phyloP scores from a whole-genome alignment of 805 yeast species.

The Deakozyma indianensis region DNA sequence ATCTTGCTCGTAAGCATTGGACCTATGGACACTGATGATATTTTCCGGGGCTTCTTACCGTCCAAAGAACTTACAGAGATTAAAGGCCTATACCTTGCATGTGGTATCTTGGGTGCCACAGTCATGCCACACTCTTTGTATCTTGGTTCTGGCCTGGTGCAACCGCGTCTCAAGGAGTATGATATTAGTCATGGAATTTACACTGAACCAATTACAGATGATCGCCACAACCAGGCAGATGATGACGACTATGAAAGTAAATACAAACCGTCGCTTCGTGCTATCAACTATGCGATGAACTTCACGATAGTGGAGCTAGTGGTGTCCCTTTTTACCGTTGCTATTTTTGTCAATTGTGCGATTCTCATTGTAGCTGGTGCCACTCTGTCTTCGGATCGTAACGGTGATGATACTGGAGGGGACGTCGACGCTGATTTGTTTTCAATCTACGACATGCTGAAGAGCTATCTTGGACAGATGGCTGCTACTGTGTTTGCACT shows the following conservation, averaged over 20 bases:
- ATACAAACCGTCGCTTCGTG: slow-evolving; percentile 64
- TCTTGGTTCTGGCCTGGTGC: slow-evolving; percentile 77
- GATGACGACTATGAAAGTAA: slow-evolving; percentile 7
- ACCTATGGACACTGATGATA: slow-evolving; percentile 36
- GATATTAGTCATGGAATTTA: slow-evolving; percentile 45
- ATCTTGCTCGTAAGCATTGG: slow-evolving; percentile 38
- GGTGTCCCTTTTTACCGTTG: slow-evolving; percentile 70
- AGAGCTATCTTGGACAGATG: slow-evolving; percentile 58
- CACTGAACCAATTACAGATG: slow-evolving; percentile 11
- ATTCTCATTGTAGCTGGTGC: slow-evolving; percentile 88
- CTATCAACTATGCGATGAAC: slow-evolving; percentile 64
- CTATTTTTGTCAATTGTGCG: slow-evolving; percentile 84
- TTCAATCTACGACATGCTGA: slow-evolving; percentile 61
- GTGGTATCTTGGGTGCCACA: slow-evolving; percentile 85
- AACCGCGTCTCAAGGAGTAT: slow-evolving; percentile 64
- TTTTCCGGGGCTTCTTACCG: slow-evolving; percentile 62
- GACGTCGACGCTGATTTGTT: slow-evolving; percentile 70
- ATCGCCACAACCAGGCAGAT: slow-evolving; percentile 6
- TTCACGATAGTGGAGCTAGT: slow-evolving; percentile 74
- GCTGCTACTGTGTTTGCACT: slow-evolving; percentile 85
- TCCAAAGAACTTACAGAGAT: slow-evolving; percentile 40
- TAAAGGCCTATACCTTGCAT: slow-evolving; percentile 56
- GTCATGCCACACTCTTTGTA: slow-evolving; percentile 90
- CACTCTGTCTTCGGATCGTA: slow-evolving; percentile 32
- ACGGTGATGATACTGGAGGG: slow-evolving; percentile 34